Evolutionary conservation across 169 alveolate genomes (phyloP), one percentile per base, ranked within the genome.

Genomic region (Cryptosporidium muris): DNA sequence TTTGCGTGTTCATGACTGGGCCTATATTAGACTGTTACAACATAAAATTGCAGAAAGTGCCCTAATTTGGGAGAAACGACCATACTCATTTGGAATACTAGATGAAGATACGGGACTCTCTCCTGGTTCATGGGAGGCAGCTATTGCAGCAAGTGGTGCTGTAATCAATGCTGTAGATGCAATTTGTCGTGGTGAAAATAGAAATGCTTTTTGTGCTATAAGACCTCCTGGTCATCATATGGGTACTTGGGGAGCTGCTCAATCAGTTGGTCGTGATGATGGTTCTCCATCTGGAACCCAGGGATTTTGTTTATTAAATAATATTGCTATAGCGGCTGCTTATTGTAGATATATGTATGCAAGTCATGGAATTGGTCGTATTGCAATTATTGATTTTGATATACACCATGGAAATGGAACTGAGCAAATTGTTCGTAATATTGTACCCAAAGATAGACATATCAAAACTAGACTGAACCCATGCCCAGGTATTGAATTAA

Each of bases 391-490:
- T 51, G 99, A 98, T 88, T 97, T 98, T 91, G 99, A 98, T 65
- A 97, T 97, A 7, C 99, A 98, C 89, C 99, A 98, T 90, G 99
- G 99, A 12, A 98, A 98, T 90, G 99, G 99, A n/a, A 98, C 99
- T 3, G 99, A 98, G 67, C 98, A 96, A 66, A 95, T 97, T 11
- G 94, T 98, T 0, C 36, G 85, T 8, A 74, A 74, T 58, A 68
- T 60, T 34, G 38, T 51, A 25, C 85, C 85, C 3, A 51, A 51
- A 34, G 60, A 42, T 37, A 54, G 85, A n/a, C 42, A 3, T 1
- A n/a, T 74, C 8, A 74, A 48, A 12, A 56, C 85, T 8, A 5
- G 42, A 37, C 14, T 74, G 16, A 74, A 43, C 45, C 85, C 85
- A 16, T 52, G 54, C 48, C 85, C 85, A n/a, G 85, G 85, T 8